Conservation (phyloP, 345 rosid species). For the Hirschfeldia incana region DNA sequence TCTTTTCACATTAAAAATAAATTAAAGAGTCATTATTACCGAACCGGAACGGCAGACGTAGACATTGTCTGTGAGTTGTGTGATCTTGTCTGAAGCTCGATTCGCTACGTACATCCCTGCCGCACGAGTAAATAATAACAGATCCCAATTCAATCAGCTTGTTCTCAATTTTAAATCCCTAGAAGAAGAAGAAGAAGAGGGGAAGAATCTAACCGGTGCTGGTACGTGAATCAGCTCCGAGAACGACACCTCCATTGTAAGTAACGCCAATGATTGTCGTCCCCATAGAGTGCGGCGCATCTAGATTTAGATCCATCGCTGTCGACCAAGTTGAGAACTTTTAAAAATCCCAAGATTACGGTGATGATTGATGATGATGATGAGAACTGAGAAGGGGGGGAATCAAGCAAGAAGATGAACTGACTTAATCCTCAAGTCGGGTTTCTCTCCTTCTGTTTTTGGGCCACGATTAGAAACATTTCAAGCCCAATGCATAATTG, state of each 20-base stretch:
- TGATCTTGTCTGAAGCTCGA: constrained; percentile 93
- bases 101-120: constrained; percentile 89
- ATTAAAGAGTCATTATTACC: constrained; percentile 47
- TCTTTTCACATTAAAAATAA: too few relatives aligned
- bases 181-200: background rate
- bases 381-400: background rate
- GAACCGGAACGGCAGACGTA: constrained; percentile 99
- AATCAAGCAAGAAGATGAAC: constrained; percentile 7
- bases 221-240: constrained; percentile 98
- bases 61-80: constrained; percentile 92
- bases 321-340: background rate
- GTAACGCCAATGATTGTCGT: constrained; percentile 98
- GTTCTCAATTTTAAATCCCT: background rate
- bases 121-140: constrained; percentile 3
- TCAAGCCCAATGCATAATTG: background rate
- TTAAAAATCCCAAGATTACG: background rate
- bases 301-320: constrained; percentile 38
- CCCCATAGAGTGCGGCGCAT: constrained; percentile 95
- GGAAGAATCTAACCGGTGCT: constrained; percentile 68
- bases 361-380: background rate
- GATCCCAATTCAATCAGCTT: constrained; percentile 24
- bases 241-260: constrained; percentile 96
- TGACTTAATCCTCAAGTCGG: constrained; percentile 36
- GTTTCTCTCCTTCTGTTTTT: background rate
- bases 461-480: background rate